These are phyloP conservation scores for Glebionis coronaria DNA, from an alignment of 129 eudicot species.

Conservation along the genomic window DNA sequence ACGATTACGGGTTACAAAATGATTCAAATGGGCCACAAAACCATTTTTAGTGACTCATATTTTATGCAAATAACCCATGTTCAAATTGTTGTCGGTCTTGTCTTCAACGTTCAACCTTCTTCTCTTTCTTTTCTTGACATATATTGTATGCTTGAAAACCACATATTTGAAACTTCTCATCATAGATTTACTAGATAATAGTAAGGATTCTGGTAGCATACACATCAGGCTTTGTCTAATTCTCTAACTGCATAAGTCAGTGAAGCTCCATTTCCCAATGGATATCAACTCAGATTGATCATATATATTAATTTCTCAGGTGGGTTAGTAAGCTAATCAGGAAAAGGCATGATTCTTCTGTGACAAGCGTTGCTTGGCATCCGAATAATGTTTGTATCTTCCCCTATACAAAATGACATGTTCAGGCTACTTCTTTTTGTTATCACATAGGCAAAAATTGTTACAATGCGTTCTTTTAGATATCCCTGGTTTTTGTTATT, in stretches of 20 bases:
- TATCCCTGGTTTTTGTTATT: not conserved
- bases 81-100: slow-evolving; percentile 6
- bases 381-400: slow-evolving; percentile 74
- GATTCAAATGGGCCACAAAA: too few relatives aligned
- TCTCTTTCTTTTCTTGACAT: slow-evolving; percentile 12
- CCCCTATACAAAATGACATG: slow-evolving; percentile 8
- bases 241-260: slow-evolving; percentile 16
- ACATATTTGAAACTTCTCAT: not conserved
- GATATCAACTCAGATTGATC: slow-evolving; percentile 5
- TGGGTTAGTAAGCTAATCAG: slow-evolving; percentile 99
- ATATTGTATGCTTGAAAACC: slow-evolving; percentile 10
- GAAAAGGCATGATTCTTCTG: slow-evolving; percentile 93
- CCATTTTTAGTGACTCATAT: too few relatives aligned
- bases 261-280: slow-evolving; percentile 18
- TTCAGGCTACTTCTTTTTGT: slow-evolving; percentile 12
- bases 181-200: slow-evolving; percentile 18
- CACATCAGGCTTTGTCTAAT: slow-evolving; percentile 13
- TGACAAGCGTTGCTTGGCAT: slow-evolving; percentile 98
- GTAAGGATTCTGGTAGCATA: slow-evolving; percentile 11
- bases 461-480: not conserved
- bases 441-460: not conserved
- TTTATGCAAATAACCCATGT: not conserved
- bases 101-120: slow-evolving; percentile 8
- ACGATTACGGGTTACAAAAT: too few relatives aligned
- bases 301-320: slow-evolving; percentile 47